Evolutionary conservation across 805 yeast genomes (phyloP), one percentile per base, ranked within the genome.

Genomic region (Candida qinlingensis): DNA sequence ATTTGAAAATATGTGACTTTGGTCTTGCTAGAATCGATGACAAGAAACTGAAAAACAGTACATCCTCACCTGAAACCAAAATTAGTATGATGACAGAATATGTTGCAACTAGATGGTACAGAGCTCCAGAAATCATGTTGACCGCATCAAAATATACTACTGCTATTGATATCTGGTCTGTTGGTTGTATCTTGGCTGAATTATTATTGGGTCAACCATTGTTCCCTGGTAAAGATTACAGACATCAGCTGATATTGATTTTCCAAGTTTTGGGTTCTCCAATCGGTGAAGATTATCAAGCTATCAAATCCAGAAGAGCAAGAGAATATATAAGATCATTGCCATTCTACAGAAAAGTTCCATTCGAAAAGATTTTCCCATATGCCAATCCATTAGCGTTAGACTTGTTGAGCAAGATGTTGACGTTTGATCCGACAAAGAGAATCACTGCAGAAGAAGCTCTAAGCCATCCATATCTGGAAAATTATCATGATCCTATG

Each of bases 91-190:
- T 92, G 96, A 92, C 98, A 3, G 98, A 92, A 67, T 92, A 92
- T 64, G 98, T 92, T 40, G 98, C 98, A 8, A 92, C 98, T 4
- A 74, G 98, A 55, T 92, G 98, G 97, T 92, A 92, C 67, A 75
- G 98, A 48, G 98, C 98, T 0, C 98, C 98, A 0, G 98, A 92
- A 60, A 90, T 92, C 64, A 92, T 92, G 98, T 75, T 92, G 44
- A 89, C 96, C 11, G 89, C 91, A 59, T 92, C 90, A 54, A 88
- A 86, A 60, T 92, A 92, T 69, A 87, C 97, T 28, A 87, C 92
- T 37, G 97, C 97, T 35, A 92, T 92, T 61, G 98, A 92, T 67
- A 81, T 92, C 33, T 92, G 98, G 98, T 85, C 96, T 2, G 96
- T 90, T 26, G 98, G 98, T 5, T 92, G 98, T 68, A 92, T 92